These are phyloP conservation scores for Ogataea polymorpha DNA, from an alignment of 805 yeast genomes.

Conservation along the genomic window DNA sequence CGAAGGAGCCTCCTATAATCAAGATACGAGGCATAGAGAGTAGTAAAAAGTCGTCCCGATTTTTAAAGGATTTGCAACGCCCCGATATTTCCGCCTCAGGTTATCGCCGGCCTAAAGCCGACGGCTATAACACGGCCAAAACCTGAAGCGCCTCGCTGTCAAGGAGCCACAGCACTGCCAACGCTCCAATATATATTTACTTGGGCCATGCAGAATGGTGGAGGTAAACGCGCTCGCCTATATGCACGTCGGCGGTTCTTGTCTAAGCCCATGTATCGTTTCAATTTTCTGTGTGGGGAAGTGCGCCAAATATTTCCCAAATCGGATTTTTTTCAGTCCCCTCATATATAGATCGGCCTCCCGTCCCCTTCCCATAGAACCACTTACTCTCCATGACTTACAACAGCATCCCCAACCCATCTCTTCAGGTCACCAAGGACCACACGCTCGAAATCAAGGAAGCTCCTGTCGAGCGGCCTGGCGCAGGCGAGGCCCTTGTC, in stretches of 20 bases:
- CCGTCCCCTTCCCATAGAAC: neutral
- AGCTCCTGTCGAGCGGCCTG: slow-evolving; percentile 26
- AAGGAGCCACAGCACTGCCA: neutral
- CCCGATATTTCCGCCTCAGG: neutral
- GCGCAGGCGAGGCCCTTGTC: slow-evolving; percentile 45
- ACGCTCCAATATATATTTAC: neutral
- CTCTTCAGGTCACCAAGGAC: slow-evolving; percentile 22
- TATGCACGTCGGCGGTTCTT: too few species aligned
- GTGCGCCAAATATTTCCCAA: slow-evolving; percentile 5
- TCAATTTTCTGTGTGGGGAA: slow-evolving; percentile 1
- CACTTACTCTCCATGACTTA: slow-evolving; percentile 1
- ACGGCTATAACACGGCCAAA: too few species aligned
- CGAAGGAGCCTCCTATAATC: slow-evolving; percentile 15
- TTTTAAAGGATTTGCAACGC: neutral
- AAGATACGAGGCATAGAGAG: slow-evolving; percentile 7
- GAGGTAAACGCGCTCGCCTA: too few species aligned
- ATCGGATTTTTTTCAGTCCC: neutral
- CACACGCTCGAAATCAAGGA: slow-evolving; percentile 20
- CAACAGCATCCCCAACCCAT: slow-evolving; percentile 16
- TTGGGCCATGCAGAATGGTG: neutral
- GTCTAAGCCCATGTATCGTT: neutral
- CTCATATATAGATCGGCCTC: neutral
- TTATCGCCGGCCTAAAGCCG: neutral
- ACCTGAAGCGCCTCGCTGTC: neutral
- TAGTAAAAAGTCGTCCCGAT: too few species aligned